phyloP scores from a whole-genome alignment of 495 filamentous ascomycete species.

The Trichoderma gamsii region DNA sequence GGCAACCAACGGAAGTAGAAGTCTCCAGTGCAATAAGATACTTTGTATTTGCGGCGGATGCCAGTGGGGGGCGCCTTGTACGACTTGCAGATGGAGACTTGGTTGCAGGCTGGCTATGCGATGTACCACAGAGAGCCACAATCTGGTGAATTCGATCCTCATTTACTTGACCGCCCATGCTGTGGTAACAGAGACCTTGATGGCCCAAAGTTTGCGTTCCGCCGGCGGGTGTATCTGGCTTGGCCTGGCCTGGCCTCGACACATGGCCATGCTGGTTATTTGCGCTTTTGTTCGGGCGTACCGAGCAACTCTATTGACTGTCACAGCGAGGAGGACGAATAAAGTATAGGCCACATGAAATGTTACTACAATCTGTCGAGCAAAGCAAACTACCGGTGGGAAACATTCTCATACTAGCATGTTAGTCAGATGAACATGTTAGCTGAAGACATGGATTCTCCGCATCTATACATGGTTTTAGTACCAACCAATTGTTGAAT shows the following conservation, averaged over 20 bases:
- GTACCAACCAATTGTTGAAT: too few species aligned
- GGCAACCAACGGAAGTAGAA: not conserved
- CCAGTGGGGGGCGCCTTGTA: not conserved
- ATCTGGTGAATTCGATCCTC: not conserved
- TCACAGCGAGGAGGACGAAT: too few species aligned
- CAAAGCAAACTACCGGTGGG: too few species aligned
- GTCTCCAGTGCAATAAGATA: not conserved
- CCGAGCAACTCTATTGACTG: not conserved
- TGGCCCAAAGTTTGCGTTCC: not conserved
- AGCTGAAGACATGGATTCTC: too few species aligned
- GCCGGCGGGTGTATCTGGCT: not conserved
- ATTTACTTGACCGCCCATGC: constrained; percentile 2
- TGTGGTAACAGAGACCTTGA: constrained; percentile 9
- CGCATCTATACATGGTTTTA: too few species aligned
- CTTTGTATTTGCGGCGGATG: not conserved
- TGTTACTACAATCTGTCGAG: too few species aligned
- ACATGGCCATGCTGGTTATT: not conserved
- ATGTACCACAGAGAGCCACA: not conserved
- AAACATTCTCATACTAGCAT: too few species aligned
- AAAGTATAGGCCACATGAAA: too few species aligned
- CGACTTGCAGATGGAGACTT: not conserved
- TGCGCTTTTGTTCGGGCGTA: not conserved
- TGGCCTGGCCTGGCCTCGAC: not conserved
- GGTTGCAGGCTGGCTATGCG: not conserved
- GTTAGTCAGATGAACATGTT: too few species aligned